These are phyloP conservation scores for Torulaspora quercuum DNA, from an alignment of 805 yeast genomes.

Conservation along the genomic window DNA sequence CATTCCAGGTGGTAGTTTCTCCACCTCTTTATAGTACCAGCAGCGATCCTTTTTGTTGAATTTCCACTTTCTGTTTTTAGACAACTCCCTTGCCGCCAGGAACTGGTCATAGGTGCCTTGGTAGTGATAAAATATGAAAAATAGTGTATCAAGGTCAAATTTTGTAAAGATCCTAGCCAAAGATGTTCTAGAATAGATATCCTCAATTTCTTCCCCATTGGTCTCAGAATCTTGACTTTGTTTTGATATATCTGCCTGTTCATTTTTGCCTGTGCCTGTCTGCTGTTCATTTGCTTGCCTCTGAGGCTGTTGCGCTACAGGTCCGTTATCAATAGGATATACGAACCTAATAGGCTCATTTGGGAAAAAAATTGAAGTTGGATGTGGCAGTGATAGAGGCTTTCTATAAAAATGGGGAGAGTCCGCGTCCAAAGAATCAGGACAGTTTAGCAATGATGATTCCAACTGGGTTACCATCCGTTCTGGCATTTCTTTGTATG, in stretches of 20 bases:
- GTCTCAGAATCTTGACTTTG: constrained; percentile 10
- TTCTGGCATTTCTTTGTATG: constrained; percentile 31
- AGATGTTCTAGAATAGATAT: constrained; percentile 35
- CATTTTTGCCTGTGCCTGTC: constrained; percentile 4
- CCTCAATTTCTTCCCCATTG: constrained; percentile 21
- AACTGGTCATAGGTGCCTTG: constrained; percentile 70
- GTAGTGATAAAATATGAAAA: constrained; percentile 84
- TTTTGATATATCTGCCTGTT: constrained; percentile 3
- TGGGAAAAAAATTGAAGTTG: constrained; percentile 90
- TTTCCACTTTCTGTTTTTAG: constrained; percentile 74
- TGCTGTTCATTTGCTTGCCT: constrained; percentile 38
- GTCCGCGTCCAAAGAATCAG: constrained; percentile 90
- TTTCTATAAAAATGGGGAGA: constrained; percentile 59
- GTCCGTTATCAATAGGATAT: constrained; percentile 22
- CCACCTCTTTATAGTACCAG: constrained; percentile 57
- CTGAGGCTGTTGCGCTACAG: constrained; percentile 10
- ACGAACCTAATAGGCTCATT: constrained; percentile 37
- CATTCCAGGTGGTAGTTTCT: constrained; percentile 78
- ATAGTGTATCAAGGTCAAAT: constrained; percentile 81
- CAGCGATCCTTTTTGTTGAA: constrained; percentile 41
- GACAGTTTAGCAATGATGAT: constrained; percentile 79
- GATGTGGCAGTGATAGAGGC: constrained; percentile 77
- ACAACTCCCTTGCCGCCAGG: constrained; percentile 76
- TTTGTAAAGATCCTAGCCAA: constrained; percentile 64
- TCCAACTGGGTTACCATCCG: constrained; percentile 47